Percentiles rank a stretch among this genome's conserved stretches.
Evolutionary conservation across 768 basidiomycete species (phyloP).

Genomic region (Antrodiella citrinella): DNA sequence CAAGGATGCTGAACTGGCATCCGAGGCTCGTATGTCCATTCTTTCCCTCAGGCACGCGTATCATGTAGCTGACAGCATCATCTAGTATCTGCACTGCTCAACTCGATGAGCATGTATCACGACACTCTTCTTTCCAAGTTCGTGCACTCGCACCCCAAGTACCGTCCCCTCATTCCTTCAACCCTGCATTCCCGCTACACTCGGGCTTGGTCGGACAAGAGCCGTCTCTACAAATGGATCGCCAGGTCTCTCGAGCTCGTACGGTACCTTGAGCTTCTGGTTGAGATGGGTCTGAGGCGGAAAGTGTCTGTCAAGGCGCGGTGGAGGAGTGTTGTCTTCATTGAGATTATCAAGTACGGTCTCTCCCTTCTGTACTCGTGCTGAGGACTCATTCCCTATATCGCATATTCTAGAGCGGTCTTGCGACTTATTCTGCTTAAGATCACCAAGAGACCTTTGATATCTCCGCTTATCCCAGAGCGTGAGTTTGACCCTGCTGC

Average conservation of each 20-base stretch:
- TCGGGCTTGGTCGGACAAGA: conserved; percentile 72
- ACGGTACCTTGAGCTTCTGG: conserved; percentile 71
- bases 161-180: conserved; percentile 67
- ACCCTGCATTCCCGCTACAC: conserved; percentile 86
- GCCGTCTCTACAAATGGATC: conserved; percentile 67
- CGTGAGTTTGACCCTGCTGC: conserved; percentile 78
- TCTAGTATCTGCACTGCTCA: conserved; percentile 81
- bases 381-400: neutral
- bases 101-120: conserved; percentile 88
- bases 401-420: conserved; percentile 60
- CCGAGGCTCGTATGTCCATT: conserved; percentile 71
- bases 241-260: conserved; percentile 69
- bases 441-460: conserved; percentile 67
- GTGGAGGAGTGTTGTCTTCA: conserved; percentile 69
- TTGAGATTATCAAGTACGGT: conserved; percentile 82
- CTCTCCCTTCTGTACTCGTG: neutral
- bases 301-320: conserved; percentile 54
- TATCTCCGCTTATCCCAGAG: conserved; percentile 77
- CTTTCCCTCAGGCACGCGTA: conserved; percentile 9
- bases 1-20: conserved; percentile 94
- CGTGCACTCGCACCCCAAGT: conserved; percentile 54
- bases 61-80: conserved; percentile 3
- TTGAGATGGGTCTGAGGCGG: conserved; percentile 83
- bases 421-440: conserved; percentile 69
- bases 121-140: conserved; percentile 80